A percentile compares a stretch with the other conserved stretches of the same genome.
phyloP scores from a whole-genome alignment of 208 protist genomes.

The Trypanosomatidae sp. region DNA sequence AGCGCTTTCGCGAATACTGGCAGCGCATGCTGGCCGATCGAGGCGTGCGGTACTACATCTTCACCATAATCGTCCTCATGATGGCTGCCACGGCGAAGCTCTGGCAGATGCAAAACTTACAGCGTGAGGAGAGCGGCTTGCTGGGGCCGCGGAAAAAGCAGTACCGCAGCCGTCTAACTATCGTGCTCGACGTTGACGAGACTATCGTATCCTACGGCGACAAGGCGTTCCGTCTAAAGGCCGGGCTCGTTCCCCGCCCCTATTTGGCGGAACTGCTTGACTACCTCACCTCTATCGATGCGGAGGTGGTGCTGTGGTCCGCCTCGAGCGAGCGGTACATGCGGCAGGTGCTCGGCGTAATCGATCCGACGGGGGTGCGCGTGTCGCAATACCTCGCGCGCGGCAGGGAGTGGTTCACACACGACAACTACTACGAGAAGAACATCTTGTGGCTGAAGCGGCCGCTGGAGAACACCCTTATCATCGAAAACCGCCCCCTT shows the following conservation, averaged over 20 bases:
- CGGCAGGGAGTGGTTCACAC: constrained; percentile 68
- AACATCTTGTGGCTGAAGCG: constrained; percentile 88
- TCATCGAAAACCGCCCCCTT: constrained; percentile 84
- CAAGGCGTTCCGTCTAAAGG: constrained; percentile 88
- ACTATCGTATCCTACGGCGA: constrained; percentile 90
- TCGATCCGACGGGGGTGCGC: constrained; percentile 78
- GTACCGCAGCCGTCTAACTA: constrained; percentile 80
- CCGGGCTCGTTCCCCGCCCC: constrained; percentile 74
- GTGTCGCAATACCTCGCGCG: constrained; percentile 81
- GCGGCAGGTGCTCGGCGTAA: constrained; percentile 77
- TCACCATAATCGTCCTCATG: constrained; percentile 64
- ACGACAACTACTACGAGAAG: constrained; percentile 90
- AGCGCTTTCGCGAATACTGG: constrained; percentile 79
- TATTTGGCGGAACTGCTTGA: constrained; percentile 88
- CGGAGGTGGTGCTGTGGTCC: constrained; percentile 89
- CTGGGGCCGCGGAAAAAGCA: constrained; percentile 80
- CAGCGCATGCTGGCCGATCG: constrained; percentile 63
- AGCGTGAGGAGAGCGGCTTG: constrained; percentile 51
- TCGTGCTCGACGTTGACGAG: constrained; percentile 90
- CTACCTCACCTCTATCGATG: constrained; percentile 83
- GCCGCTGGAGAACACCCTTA: constrained; percentile 71
- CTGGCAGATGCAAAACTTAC: constrained; percentile 58
- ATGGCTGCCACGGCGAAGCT: constrained; percentile 47
- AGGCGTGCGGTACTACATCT: constrained; percentile 79
- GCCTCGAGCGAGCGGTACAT: constrained; percentile 89